Conservation (phyloP, 2,329 filamentous ascomycete genomes). For the Sclerotinia glacialis region DNA sequence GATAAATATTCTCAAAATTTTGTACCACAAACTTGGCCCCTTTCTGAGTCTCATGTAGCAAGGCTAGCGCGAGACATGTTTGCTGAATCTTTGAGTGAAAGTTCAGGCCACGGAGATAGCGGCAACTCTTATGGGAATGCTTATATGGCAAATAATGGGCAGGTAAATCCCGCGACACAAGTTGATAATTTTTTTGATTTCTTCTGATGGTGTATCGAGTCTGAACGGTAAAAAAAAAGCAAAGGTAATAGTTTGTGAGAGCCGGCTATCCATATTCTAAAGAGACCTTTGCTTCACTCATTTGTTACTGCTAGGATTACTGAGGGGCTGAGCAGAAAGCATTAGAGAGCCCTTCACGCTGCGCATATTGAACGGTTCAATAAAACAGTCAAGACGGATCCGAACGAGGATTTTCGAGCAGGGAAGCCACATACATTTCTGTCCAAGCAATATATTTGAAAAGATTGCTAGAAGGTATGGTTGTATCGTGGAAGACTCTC, state of each 20-base stretch:
- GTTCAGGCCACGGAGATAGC: not conserved
- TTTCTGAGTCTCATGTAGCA: not conserved
- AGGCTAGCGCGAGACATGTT: constrained; percentile 1
- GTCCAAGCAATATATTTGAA: too few species aligned
- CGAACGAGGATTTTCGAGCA: too few species aligned
- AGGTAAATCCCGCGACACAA: not conserved
- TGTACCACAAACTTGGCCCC: not conserved
- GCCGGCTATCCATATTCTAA: not conserved
- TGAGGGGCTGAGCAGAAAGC: too few species aligned
- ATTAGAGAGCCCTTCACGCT: too few species aligned
- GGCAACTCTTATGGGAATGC: not conserved
- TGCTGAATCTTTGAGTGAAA: not conserved
- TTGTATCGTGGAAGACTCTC: too few species aligned
- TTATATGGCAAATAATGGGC: not conserved
- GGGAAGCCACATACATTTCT: too few species aligned
- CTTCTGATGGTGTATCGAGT: not conserved
- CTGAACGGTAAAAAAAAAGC: not conserved
- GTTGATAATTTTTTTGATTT: not conserved
- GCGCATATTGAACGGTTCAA: too few species aligned
- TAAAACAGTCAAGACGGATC: too few species aligned
- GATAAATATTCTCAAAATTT: not conserved
- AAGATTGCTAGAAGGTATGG: too few species aligned
- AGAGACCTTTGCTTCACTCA: not conserved
- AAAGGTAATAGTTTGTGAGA: not conserved
- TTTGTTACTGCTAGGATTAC: not conserved